Percentiles rank a stretch among this genome's conserved stretches.
Evolutionary conservation across 2,329 filamentous ascomycete genomes (phyloP).

Genomic region (Penicillium paneum): DNA sequence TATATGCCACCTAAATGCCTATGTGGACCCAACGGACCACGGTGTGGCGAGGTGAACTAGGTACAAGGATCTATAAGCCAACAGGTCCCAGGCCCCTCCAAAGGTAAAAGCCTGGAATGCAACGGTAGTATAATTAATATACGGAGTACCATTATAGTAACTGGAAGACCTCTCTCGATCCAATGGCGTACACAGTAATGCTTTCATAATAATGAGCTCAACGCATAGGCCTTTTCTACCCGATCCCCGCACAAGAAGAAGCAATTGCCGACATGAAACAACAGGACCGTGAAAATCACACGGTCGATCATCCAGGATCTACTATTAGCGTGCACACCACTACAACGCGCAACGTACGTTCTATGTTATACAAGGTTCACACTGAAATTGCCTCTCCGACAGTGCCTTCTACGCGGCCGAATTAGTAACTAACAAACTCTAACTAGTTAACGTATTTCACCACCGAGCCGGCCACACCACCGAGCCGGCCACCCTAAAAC

Average conservation of each 20-base stretch:
- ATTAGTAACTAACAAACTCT: background rate
- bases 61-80: conserved; percentile 1
- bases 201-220: background rate
- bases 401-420: background rate
- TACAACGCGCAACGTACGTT: background rate
- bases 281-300: background rate
- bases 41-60: background rate
- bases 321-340: conserved; percentile 9
- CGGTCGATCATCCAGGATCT: conserved; percentile 20
- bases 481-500: no score
- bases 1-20: background rate
- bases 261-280: conserved; percentile 12
- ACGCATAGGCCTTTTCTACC: background rate
- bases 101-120: conserved; percentile 10
- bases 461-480: no score
- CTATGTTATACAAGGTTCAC: background rate
- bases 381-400: background rate
- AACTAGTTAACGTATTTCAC: no score
- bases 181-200: background rate
- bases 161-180: background rate
- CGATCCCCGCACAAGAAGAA: conserved; percentile 10
- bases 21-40: background rate
- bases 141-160: background rate
- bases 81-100: background rate
- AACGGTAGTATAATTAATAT: conserved; percentile 26